phyloP scores from a whole-genome alignment of 208 protist genomes.

The Porcisia deanei region DNA sequence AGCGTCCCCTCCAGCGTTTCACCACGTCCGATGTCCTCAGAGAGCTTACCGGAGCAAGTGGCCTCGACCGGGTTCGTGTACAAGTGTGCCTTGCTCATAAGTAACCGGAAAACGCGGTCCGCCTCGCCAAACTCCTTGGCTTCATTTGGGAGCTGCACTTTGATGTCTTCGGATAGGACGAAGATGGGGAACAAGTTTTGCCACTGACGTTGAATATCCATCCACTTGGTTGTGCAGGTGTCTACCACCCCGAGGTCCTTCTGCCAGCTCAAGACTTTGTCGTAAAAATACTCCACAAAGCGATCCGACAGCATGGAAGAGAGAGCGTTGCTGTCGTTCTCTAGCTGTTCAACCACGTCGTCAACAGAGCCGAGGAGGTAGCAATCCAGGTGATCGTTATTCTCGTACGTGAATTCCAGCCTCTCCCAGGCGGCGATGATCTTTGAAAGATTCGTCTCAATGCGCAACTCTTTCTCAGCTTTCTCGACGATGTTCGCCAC shows the following conservation, averaged over 20 bases:
- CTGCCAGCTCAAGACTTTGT: conserved; percentile 96
- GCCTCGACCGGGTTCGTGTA: conserved; percentile 93
- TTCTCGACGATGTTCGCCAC: conserved; percentile 97
- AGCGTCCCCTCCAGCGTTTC: conserved; percentile 91
- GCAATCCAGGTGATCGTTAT: conserved; percentile 84
- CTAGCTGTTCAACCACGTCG: conserved; percentile 95
- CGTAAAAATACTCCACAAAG: conserved; percentile 97
- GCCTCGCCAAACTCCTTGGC: conserved; percentile 94
- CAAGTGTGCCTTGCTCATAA: conserved; percentile 93
- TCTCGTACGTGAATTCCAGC: conserved; percentile 92
- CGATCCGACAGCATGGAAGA: conserved; percentile 96
- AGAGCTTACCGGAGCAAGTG: conserved; percentile 83
- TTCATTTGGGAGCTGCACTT: conserved; percentile 96
- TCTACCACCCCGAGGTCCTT: conserved; percentile 95
- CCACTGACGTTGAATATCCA: conserved; percentile 97
- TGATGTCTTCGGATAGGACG: conserved; percentile 97
- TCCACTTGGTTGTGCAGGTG: conserved; percentile 95
- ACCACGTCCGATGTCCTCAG: conserved; percentile 84
- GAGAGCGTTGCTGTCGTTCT: conserved; percentile 95
- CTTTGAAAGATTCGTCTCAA: conserved; percentile 96
- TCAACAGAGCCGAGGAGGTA: conserved; percentile 92
- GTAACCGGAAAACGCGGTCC: conserved; percentile 87
- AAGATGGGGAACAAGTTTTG: conserved; percentile 98
- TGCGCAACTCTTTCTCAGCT: conserved; percentile 96
- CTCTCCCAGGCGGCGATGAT: conserved; percentile 96